Conservation (phyloP, 2,329 filamentous ascomycete genomes). For the Cladophialophora exuberans region DNA sequence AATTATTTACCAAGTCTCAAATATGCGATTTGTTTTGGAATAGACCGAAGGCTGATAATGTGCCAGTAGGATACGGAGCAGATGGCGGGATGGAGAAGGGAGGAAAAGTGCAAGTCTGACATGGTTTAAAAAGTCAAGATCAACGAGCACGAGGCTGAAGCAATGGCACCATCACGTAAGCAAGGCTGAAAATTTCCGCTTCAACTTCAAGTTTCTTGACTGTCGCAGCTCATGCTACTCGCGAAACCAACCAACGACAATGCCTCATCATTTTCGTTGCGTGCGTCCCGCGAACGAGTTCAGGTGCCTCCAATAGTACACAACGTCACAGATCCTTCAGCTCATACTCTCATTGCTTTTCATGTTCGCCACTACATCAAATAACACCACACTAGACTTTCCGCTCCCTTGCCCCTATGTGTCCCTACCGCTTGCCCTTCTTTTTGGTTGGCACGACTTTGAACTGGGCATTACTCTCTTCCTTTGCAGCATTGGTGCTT, state of each 20-base stretch:
- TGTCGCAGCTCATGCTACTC: too few relatives aligned
- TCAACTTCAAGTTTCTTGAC: too few relatives aligned
- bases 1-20: not conserved
- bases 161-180: not conserved
- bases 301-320: not conserved
- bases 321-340: not conserved
- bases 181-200: too few relatives aligned
- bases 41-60: not conserved
- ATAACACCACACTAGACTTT: not conserved
- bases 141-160: not conserved
- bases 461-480: constrained; percentile 61
- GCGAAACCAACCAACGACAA: too few relatives aligned
- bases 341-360: constrained; percentile 1
- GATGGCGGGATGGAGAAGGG: not conserved
- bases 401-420: too few relatives aligned
- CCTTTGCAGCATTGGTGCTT: constrained; percentile 48
- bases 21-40: too few relatives aligned
- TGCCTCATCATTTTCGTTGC: not conserved
- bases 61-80: too few relatives aligned
- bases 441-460: constrained; percentile 92
- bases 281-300: not conserved
- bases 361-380: not conserved
- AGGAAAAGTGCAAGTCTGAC: not conserved
- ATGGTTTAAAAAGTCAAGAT: too few relatives aligned
- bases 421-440: constrained; percentile 81